These are phyloP conservation scores for Larix kaempferi DNA, from an alignment of 75 land plant genomes.

Conservation along the genomic window DNA sequence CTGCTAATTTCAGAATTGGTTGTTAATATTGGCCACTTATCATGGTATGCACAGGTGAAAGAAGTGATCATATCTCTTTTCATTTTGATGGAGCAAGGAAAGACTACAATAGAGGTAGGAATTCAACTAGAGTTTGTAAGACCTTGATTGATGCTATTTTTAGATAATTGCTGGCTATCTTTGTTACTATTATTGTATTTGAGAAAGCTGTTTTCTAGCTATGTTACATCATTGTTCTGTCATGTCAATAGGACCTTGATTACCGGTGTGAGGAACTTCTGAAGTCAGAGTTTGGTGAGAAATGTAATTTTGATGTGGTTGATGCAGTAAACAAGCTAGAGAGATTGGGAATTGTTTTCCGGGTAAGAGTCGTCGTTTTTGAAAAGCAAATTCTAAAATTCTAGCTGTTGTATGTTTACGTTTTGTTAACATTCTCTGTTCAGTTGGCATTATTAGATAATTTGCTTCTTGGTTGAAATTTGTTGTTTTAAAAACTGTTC, in stretches of 20 bases:
- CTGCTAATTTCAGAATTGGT: neutral
- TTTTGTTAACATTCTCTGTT: neutral
- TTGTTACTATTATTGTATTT: neutral
- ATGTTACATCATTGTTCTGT: neutral
- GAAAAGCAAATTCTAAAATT: neutral
- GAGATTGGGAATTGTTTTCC: constrained; percentile 74
- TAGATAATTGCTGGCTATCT: neutral
- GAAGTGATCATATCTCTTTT: constrained; percentile 93
- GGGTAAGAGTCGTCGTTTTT: constrained; percentile 39
- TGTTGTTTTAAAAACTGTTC: neutral
- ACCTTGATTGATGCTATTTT: neutral
- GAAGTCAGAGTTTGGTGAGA: constrained; percentile 63
- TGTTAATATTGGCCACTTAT: neutral
- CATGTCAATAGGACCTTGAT: constrained; percentile 71
- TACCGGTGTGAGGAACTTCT: constrained; percentile 75
- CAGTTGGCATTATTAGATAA: neutral
- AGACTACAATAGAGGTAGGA: constrained; percentile 63
- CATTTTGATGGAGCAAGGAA: constrained; percentile 86
- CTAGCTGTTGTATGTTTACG: neutral
- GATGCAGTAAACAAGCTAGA: constrained; percentile 88
- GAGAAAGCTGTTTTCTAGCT: neutral
- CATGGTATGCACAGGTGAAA: constrained; percentile 65
- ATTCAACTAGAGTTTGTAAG: neutral
- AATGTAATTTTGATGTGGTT: constrained; percentile 90
- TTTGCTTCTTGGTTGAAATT: constrained; percentile 3